Conservation (phyloP, 2,329 filamentous ascomycete genomes). For the Nannizzia gypsea region DNA sequence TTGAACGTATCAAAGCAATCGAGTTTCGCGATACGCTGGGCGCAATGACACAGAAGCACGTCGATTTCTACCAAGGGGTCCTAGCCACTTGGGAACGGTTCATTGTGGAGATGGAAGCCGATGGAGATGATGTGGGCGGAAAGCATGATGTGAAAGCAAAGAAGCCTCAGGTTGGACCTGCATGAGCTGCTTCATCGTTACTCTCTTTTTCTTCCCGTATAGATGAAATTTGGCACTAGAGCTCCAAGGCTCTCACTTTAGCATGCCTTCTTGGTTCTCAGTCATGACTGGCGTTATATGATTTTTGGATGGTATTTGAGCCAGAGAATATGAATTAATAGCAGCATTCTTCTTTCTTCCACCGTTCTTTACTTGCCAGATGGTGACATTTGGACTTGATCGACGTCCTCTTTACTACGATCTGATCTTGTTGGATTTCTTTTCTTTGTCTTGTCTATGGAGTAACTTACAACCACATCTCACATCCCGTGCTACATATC, state of each 20-base stretch:
- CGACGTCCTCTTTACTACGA: neutral
- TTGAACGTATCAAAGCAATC: constrained; percentile 88
- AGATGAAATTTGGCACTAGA: neutral
- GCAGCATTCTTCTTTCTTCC: neutral
- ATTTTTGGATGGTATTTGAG: neutral
- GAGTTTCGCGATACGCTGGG: constrained; percentile 86
- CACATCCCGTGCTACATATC: neutral
- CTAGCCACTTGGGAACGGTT: constrained; percentile 81
- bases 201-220: neutral
- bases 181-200: neutral
- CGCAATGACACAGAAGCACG: constrained; percentile 69
- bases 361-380: neutral
- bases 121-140: constrained; percentile 10
- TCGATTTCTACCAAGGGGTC: constrained; percentile 71
- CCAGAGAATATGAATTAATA: neutral
- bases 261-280: neutral
- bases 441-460: neutral
- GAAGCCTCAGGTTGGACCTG: neutral
- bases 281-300: neutral
- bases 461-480: neutral
- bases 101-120: constrained; percentile 70
- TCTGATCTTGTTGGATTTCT: neutral
- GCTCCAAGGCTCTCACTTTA: neutral
- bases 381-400: neutral
- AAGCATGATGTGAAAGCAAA: neutral